Conservation (phyloP, 2,329 filamentous ascomycete genomes). For the Aspergillus japonicus region DNA sequence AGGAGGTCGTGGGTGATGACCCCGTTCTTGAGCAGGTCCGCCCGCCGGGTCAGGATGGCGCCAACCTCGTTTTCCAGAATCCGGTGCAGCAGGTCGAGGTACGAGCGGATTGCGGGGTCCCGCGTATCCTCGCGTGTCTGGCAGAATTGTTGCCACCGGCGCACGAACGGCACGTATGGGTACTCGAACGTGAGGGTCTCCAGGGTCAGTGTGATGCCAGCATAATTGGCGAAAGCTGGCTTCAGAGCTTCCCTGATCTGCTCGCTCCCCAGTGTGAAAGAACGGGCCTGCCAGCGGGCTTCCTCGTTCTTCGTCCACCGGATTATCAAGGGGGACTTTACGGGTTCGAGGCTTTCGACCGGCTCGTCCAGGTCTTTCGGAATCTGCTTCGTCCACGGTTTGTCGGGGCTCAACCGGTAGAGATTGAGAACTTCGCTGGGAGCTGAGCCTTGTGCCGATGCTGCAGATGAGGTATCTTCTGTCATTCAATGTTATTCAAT, state of each 20-base stretch:
- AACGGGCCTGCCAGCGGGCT: constrained; percentile 60
- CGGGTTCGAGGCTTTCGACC: constrained; percentile 61
- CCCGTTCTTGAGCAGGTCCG: constrained; percentile 53
- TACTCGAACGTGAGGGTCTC: constrained; percentile 60
- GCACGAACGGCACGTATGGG: constrained; percentile 64
- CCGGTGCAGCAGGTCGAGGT: constrained; percentile 49
- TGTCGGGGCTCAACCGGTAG: constrained; percentile 52
- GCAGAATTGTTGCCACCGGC: constrained; percentile 58
- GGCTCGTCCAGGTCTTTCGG: constrained; percentile 57
- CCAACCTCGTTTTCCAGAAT: constrained; percentile 54
- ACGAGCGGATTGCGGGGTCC: constrained; percentile 47
- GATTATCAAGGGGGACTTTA: constrained; percentile 60
- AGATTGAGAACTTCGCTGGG: constrained; percentile 45
- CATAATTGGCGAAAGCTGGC: constrained; percentile 57
- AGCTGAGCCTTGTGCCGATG: no score
- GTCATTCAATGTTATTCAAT: no score
- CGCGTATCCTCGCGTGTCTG: constrained; percentile 43
- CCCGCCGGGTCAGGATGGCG: constrained; percentile 50
- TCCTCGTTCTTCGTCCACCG: constrained; percentile 59
- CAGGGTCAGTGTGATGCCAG: constrained; percentile 59
- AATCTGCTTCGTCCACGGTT: constrained; percentile 56
- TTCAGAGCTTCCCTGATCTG: constrained; percentile 57
- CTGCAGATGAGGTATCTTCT: no score
- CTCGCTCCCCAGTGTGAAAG: constrained; percentile 64
- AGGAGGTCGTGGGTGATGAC: constrained; percentile 33